These are phyloP conservation scores for Cutaneotrichosporon sp. DNA, from an alignment of 1,284 basidiomycete species.

Conservation along the genomic window DNA sequence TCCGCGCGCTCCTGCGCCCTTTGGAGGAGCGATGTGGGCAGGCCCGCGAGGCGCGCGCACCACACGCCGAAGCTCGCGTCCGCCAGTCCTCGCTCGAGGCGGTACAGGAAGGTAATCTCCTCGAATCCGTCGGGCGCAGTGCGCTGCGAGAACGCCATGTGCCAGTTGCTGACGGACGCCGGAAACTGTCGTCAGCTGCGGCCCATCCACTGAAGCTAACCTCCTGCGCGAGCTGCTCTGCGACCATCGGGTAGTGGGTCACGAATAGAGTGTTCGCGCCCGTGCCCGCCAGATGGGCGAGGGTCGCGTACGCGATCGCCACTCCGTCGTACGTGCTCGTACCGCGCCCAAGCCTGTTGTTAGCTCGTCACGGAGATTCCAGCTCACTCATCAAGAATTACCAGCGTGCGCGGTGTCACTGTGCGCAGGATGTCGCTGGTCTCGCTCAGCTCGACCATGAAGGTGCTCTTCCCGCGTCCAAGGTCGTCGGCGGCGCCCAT, in stretches of 20 bases:
- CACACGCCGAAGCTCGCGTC: conserved; percentile 85
- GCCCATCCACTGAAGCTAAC: conserved; percentile 51
- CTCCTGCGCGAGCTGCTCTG: conserved; percentile 61
- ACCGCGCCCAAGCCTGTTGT: conserved; percentile 47
- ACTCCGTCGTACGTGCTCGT: conserved; percentile 53
- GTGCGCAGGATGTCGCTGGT: conserved; percentile 83
- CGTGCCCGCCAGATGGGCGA: conserved; percentile 68
- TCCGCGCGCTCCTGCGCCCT: conserved; percentile 63
- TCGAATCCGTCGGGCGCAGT: conserved; percentile 65
- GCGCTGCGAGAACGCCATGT: conserved; percentile 74
- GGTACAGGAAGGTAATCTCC: conserved; percentile 83
- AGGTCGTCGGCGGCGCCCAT: conserved; percentile 74
- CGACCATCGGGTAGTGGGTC: conserved; percentile 77
- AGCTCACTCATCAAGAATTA: conserved; percentile 71
- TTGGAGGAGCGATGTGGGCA: conserved; percentile 67
- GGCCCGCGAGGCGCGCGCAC: conserved; percentile 79
- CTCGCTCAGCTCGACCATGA: conserved; percentile 95
- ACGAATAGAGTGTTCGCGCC: conserved; percentile 87
- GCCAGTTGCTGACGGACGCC: conserved; percentile 65
- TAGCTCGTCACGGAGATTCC: neutral
- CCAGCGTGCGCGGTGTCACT: conserved; percentile 70
- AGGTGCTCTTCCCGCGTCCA: conserved; percentile 79
- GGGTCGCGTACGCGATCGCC: conserved; percentile 62
- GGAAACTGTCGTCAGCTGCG: conserved; percentile 29
- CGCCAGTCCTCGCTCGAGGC: conserved; percentile 69